These are phyloP conservation scores for Apium graveolens DNA, from an alignment of 129 eudicot genomes.

Conservation along the genomic window DNA sequence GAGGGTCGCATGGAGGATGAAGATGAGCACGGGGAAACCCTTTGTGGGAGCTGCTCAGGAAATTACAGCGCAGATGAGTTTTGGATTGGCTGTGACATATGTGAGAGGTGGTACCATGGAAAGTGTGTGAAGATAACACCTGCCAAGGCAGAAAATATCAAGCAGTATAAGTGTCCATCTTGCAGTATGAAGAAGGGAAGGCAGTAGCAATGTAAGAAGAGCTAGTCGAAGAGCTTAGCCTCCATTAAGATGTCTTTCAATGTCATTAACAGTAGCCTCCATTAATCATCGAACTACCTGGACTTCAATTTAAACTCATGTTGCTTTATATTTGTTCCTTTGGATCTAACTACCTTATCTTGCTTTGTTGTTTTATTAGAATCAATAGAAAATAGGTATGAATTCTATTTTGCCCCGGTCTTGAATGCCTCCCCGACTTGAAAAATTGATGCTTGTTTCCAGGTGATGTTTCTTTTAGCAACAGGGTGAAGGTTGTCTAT, in stretches of 20 bases:
- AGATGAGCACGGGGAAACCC: conserved; percentile 65
- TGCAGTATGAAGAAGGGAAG: conserved; percentile 47
- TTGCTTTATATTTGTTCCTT: background rate
- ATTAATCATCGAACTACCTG: background rate
- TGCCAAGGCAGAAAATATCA: conserved; percentile 55
- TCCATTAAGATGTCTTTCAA: background rate
- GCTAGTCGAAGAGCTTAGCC: background rate
- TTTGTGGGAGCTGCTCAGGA: conserved; percentile 70
- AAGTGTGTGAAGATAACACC: conserved; percentile 74
- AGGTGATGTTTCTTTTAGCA: no score
- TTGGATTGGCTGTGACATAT: conserved; percentile 75
- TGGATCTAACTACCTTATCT: background rate
- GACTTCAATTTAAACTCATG: background rate
- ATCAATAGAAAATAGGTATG: background rate
- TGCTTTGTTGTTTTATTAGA: background rate
- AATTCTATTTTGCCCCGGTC: background rate
- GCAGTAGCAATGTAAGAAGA: conserved; percentile 12
- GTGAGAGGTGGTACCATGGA: conserved; percentile 78
- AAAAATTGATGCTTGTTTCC: background rate
- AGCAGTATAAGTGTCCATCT: conserved; percentile 70
- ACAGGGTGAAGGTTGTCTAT: no score
- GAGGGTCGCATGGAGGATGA: conserved; percentile 50
- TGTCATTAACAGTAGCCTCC: background rate
- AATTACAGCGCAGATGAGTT: conserved; percentile 66
- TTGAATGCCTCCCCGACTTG: background rate